Percentiles rank a stretch among this genome's conserved stretches.
phyloP scores from a whole-genome alignment of 805 yeast species.

The Candida schatavii region DNA sequence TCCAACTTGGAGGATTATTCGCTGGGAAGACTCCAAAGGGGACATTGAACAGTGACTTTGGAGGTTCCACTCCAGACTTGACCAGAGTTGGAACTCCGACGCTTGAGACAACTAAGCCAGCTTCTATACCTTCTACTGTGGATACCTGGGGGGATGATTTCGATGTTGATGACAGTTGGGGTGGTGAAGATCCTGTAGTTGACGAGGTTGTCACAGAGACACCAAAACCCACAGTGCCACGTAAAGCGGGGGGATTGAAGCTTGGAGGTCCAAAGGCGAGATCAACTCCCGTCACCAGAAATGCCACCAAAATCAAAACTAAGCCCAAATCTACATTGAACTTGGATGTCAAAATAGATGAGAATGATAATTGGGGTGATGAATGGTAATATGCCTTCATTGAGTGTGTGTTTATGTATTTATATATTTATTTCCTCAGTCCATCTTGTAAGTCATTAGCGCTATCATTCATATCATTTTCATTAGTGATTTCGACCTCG shows the following conservation, averaged over 20 bases:
- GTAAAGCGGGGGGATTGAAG: conserved; percentile 18
- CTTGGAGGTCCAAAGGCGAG: conserved; percentile 12
- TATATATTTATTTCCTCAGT: conserved; percentile 1
- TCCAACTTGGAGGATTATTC: not conserved
- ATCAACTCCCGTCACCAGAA: not conserved
- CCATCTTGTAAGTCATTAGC: not conserved
- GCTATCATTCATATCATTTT: no score
- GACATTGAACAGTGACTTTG: conserved; percentile 31
- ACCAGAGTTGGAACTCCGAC: conserved; percentile 28
- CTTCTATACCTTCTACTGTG: conserved; percentile 1
- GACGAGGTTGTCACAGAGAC: conserved; percentile 5
- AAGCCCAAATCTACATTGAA: conserved; percentile 21
- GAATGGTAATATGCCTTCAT: conserved; percentile 6
- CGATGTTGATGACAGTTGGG: conserved; percentile 10
- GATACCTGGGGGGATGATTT: conserved; percentile 14
- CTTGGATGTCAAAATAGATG: conserved; percentile 23
- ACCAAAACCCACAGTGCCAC: conserved; percentile 5
- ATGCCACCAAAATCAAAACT: conserved; percentile 6
- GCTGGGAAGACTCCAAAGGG: conserved; percentile 23
- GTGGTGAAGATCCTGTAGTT: conserved; percentile 3
- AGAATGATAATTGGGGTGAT: conserved; percentile 33
- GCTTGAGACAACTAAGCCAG: conserved; percentile 5
- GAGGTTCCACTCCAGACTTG: conserved; percentile 33
- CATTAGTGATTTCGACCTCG: no score
- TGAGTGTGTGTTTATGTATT: not conserved